Evolutionary conservation across 495 filamentous ascomycete genomes (phyloP).

Genomic region (Aspergillus wentii): DNA sequence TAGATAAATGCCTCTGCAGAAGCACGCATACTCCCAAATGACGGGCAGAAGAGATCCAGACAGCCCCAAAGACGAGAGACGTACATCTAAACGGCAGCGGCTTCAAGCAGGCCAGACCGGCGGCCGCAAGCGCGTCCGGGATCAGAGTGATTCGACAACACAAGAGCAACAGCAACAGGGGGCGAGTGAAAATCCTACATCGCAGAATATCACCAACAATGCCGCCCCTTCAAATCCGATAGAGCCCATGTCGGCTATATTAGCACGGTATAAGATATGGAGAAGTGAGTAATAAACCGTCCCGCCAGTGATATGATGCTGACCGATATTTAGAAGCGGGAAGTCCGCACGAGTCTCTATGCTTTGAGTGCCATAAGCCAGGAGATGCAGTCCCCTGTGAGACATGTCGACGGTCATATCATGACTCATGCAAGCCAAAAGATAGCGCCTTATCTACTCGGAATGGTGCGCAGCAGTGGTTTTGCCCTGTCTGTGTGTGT

Average conservation of each 20-base stretch:
- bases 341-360: slow-evolving; percentile 1
- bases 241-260: background rate
- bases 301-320: background rate
- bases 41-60: background rate
- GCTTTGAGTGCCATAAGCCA: slow-evolving; percentile 7
- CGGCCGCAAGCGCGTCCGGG: too few relatives aligned
- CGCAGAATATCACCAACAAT: background rate
- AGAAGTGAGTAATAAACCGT: background rate
- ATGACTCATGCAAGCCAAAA: slow-evolving; percentile 5
- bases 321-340: background rate
- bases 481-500: slow-evolving; percentile 8
- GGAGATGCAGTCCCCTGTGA: slow-evolving; percentile 6
- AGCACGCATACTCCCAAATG: background rate
- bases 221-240: background rate
- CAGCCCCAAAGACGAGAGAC: background rate
- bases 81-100: background rate
- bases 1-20: too few relatives aligned
- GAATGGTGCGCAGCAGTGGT: slow-evolving; percentile 3
- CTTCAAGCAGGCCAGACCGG: background rate
- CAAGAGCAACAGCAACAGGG: background rate
- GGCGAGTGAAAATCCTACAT: background rate
- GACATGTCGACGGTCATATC: slow-evolving; percentile 6
- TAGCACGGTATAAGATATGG: slow-evolving; percentile 2
- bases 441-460: slow-evolving; percentile 2
- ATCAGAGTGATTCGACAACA: background rate